Conservation (phyloP, 2,329 filamentous ascomycete species). For the Xylariaceae sp. region DNA sequence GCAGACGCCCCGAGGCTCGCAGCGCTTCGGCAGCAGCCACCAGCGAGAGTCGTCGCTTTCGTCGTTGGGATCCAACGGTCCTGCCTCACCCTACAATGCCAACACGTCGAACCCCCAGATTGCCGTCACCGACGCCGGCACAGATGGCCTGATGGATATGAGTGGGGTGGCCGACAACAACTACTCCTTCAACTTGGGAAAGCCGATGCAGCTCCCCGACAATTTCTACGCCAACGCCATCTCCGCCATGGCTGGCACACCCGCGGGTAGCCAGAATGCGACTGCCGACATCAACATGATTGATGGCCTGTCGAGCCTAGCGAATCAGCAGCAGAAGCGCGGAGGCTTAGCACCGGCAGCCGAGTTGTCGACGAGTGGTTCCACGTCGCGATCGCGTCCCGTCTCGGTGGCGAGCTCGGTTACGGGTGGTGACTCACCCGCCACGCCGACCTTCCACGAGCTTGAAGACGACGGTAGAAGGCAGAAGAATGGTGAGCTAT, state of each 20-base stretch:
- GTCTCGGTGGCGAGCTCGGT: constrained; percentile 51
- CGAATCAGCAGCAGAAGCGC: constrained; percentile 25
- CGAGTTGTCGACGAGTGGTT: constrained; percentile 32
- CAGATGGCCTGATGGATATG: constrained; percentile 40
- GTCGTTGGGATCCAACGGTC: constrained; percentile 52
- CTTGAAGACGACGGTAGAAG: constrained; percentile 35
- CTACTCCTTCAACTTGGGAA: constrained; percentile 37
- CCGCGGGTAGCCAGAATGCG: constrained; percentile 13
- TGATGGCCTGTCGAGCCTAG: constrained; percentile 9
- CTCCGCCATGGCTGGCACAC: constrained; percentile 21
- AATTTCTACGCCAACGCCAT: constrained; percentile 30
- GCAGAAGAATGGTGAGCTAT: constrained; percentile 46
- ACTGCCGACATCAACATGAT: constrained; percentile 8
- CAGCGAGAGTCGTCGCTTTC: constrained; percentile 55
- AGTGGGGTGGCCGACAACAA: constrained; percentile 28
- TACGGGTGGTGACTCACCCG: constrained; percentile 50
- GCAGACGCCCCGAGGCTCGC: constrained; percentile 20
- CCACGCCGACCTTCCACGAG: constrained; percentile 46
- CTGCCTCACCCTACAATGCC: constrained; percentile 49
- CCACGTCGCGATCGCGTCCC: constrained; percentile 38
- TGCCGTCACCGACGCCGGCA: constrained; percentile 40
- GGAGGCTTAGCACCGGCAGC: constrained; percentile 36
- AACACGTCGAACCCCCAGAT: constrained; percentile 53
- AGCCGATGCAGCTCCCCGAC: constrained; percentile 30
- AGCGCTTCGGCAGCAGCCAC: constrained; percentile 43